phyloP scores from a whole-genome alignment of 2,329 filamentous ascomycete genomes.

The Zasmidium citrigriseum region DNA sequence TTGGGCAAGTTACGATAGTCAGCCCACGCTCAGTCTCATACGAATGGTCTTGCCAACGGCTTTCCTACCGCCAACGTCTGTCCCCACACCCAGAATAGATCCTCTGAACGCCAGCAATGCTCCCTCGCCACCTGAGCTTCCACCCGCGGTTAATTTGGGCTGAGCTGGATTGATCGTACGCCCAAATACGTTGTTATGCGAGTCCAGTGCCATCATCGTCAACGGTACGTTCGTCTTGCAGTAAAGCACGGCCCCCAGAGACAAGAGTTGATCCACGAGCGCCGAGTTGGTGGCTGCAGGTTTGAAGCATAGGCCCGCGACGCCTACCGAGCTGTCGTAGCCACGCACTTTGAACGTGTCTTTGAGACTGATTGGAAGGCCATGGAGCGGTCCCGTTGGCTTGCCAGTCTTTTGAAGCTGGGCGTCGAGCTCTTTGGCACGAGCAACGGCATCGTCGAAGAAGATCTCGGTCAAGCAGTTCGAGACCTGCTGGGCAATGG shows the following conservation, averaged over 20 bases:
- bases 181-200: conserved; percentile 54
- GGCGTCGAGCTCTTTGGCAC: conserved; percentile 43
- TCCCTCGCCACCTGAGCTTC: conserved; percentile 55
- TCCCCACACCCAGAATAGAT: conserved; percentile 53
- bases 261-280: conserved; percentile 47
- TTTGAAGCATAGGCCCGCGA: conserved; percentile 47
- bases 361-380: conserved; percentile 38
- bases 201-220: conserved; percentile 54
- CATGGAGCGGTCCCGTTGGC: conserved; percentile 49
- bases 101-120: conserved; percentile 53
- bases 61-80: conserved; percentile 49
- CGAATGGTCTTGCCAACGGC: no score
- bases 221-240: conserved; percentile 59
- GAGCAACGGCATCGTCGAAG: conserved; percentile 38
- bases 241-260: conserved; percentile 51
- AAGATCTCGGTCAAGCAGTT: conserved; percentile 50
- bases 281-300: conserved; percentile 53
- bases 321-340: conserved; percentile 42
- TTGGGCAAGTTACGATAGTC: conserved; percentile 23
- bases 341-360: conserved; percentile 39
- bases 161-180: conserved; percentile 53
- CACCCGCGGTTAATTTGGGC: conserved; percentile 51
- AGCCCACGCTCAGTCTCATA: conserved; percentile 30
- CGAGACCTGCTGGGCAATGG: conserved; percentile 48
- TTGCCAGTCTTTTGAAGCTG: conserved; percentile 37